phyloP scores from a whole-genome alignment of 208 protist species.

The Leishmania gerbilli region DNA sequence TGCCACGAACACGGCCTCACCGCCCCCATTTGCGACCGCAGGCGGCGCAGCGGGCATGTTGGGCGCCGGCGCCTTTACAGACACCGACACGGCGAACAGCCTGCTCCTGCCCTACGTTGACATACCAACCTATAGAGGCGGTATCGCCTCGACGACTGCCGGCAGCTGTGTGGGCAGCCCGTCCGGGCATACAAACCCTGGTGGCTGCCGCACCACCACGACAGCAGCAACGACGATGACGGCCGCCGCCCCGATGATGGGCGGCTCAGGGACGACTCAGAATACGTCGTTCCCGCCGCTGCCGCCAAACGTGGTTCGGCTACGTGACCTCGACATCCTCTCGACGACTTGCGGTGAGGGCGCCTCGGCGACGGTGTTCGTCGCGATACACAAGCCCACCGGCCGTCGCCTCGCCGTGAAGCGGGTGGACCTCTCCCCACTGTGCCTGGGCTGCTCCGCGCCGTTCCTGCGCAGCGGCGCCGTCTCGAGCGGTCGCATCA shows the following conservation, averaged over 20 bases:
- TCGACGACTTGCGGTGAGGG: slow-evolving; percentile 54
- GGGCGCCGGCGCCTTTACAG: slow-evolving; percentile 5
- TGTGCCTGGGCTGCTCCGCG: slow-evolving; percentile 40
- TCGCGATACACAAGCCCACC: slow-evolving; percentile 69
- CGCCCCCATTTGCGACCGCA: neutral
- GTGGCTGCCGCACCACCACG: slow-evolving; percentile 1
- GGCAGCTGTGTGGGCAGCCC: slow-evolving; percentile 17
- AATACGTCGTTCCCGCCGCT: slow-evolving; percentile 8
- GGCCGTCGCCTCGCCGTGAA: slow-evolving; percentile 78
- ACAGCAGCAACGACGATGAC: slow-evolving; percentile 3
- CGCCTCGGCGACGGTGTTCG: slow-evolving; percentile 75
- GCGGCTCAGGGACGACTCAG: neutral
- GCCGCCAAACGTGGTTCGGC: slow-evolving; percentile 56
- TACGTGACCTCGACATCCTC: slow-evolving; percentile 57
- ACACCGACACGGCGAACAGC: slow-evolving; percentile 22
- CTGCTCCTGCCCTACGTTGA: slow-evolving; percentile 49
- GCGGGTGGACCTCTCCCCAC: slow-evolving; percentile 68
- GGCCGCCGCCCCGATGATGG: neutral
- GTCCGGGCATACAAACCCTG: neutral
- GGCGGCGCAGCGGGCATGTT: slow-evolving; percentile 18
- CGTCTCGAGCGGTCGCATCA: slow-evolving; percentile 29
- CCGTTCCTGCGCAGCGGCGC: slow-evolving; percentile 24
- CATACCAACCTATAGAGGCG: slow-evolving; percentile 25
- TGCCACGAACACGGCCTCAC: slow-evolving; percentile 1
- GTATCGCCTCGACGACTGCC: slow-evolving; percentile 4